A percentile compares a stretch with the other conserved stretches of the same genome.
phyloP scores from a whole-genome alignment of 257 asterid species.

The Mitragyna speciosa region DNA sequence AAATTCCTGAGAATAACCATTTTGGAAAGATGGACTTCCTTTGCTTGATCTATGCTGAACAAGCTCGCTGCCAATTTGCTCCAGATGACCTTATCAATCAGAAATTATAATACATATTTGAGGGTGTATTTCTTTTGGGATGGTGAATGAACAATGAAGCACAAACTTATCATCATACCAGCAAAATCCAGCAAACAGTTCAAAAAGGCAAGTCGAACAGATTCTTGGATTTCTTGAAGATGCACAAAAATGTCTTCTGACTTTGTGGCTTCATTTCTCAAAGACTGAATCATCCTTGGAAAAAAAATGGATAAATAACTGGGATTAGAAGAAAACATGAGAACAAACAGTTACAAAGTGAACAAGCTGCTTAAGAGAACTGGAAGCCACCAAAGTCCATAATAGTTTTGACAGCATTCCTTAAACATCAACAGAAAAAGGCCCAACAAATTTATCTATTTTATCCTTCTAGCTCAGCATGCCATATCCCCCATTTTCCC shows the following conservation, averaged over 20 bases:
- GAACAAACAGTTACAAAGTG: not conserved
- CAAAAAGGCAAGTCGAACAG: constrained; percentile 84
- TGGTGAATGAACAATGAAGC: constrained; percentile 3
- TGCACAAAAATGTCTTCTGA: constrained; percentile 70
- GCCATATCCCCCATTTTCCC: no score
- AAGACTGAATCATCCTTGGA: constrained; percentile 81
- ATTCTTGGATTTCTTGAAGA: constrained; percentile 89
- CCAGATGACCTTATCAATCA: constrained; percentile 70
- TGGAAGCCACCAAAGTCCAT: not conserved
- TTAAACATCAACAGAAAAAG: not conserved
- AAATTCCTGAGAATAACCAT: constrained; percentile 63
- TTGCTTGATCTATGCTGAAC: constrained; percentile 45
- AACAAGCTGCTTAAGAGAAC: not conserved
- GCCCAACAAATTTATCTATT: not conserved
- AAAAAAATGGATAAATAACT: constrained; percentile 13
- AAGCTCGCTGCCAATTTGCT: constrained; percentile 66
- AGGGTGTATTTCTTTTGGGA: constrained; percentile 19
- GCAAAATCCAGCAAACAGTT: constrained; percentile 87
- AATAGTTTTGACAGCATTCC: not conserved
- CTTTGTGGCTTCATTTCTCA: constrained; percentile 71
- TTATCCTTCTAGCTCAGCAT: no score
- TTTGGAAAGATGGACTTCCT: constrained; percentile 51
- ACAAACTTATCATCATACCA: constrained; percentile 48
- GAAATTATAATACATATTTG: not conserved
- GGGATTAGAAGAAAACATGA: not conserved